A percentile compares a stretch with the other conserved stretches of the same genome.
These are phyloP conservation scores for Boletus speciosus DNA, from an alignment of 768 basidiomycete species.

Conservation along the genomic window DNA sequence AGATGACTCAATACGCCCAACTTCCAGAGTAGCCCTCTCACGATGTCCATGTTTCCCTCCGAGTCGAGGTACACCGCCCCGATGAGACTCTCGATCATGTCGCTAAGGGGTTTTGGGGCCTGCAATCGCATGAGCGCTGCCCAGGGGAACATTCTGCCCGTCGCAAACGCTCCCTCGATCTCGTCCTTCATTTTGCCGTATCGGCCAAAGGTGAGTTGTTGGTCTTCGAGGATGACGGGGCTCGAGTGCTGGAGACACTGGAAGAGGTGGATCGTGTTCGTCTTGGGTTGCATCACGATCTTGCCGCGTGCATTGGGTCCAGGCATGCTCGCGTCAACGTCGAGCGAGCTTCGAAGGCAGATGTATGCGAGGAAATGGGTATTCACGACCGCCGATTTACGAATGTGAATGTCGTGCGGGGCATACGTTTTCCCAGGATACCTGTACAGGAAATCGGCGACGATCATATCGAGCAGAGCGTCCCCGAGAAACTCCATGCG, in stretches of 20 bases:
- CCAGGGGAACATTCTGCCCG: constrained; percentile 62
- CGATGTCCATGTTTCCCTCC: constrained; percentile 48
- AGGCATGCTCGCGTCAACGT: constrained; percentile 51
- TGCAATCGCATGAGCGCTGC: constrained; percentile 69
- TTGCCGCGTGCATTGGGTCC: constrained; percentile 28
- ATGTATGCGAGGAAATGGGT: constrained; percentile 68
- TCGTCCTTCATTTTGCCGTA: constrained; percentile 45
- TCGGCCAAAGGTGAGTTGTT: constrained; percentile 51
- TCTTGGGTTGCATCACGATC: constrained; percentile 38
- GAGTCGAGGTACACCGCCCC: constrained; percentile 77
- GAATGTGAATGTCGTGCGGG: constrained; percentile 66
- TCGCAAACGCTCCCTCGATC: constrained; percentile 46
- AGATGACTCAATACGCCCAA: constrained; percentile 58
- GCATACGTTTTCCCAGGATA: constrained; percentile 61
- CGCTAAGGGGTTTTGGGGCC: constrained; percentile 75
- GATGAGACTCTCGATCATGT: constrained; percentile 72
- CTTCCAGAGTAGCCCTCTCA: constrained; percentile 43
- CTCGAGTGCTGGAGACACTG: constrained; percentile 75
- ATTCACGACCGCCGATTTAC: constrained; percentile 70
- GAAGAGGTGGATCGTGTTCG: constrained; percentile 53
- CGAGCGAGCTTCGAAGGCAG: constrained; percentile 48
- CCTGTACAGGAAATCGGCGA: constrained; percentile 64
- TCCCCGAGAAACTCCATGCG: constrained; percentile 80
- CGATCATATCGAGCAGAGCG: constrained; percentile 70
- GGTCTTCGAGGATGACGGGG: constrained; percentile 57